Base-by-base conservation (phyloP, 768 basidiomycete genomes). In the Tephrocybe rancida region DNA sequence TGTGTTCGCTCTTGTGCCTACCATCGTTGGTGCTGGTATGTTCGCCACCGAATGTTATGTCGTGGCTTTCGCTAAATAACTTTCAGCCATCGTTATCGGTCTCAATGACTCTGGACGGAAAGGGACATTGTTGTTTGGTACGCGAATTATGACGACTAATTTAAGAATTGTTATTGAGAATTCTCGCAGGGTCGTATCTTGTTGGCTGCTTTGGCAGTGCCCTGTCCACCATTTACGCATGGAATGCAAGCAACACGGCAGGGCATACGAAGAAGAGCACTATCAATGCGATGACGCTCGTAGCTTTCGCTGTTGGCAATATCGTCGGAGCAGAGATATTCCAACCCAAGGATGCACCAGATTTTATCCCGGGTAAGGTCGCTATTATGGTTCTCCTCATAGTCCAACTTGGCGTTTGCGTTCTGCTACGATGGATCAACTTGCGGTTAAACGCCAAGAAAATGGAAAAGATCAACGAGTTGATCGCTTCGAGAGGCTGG, bases 211-310 rank as follows among this genome's bases (percentile, higher is more conserved):
- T 83, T 50, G 84, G 84, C 5, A 82, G 80, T 46, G 80, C 82
- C 0, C 65, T 87, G 9, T 79, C 84, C 0, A 75, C 79, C 0
- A 73, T 86, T 10, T 86, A 86, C 52, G 83, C 85, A 0, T 86
- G 83, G 58, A 85, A 86, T 48, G 82, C 84, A 6, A 80, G 79
- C 48, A 86, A 87, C 63, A 86, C 80, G 0, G 78, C 78, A 29
- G 84, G 84, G 0, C 81, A 85, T 47, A 87, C 85, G 5, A 87
- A 88, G 73, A 88, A 87, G 71, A 79, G 81, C 55, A 86, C 84
- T 1, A 76, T 85, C 58, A 85, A 85, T 50, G 79, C 83, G 3
- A 72, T 85, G 75, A 85, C 82, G 2, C 66, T 85, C 19, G 73
- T 75, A 3, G 68, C 80, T 0, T 85, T 86, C 61, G 74, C 75